Evolutionary conservation across 345 rosid species (phyloP), one percentile per base, ranked within the genome.

Genomic region (Viola odorata): DNA sequence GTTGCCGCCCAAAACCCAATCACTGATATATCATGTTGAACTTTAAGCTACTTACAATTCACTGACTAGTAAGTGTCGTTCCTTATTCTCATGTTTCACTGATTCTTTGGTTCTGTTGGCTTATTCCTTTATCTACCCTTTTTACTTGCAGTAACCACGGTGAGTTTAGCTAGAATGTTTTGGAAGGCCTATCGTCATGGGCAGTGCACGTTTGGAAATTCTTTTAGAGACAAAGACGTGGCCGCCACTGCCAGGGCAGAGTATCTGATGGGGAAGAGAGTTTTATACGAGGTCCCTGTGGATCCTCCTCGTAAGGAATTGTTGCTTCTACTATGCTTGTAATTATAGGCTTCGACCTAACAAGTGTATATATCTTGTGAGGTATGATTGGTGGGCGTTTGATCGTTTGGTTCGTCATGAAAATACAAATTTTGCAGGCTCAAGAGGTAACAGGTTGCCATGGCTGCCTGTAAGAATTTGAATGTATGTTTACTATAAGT

Each of bases 21-120:
- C 49, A 81, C 64, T 53, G 77, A 79, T 51, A 47, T 78, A 73
- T 69, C 76, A 45, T 64, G 75, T 57, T 82, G 72, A 76, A 40
- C 52, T 59, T 58, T 71, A 63, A 66, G 32, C 54, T 53, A 52
- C 65, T 65, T 56, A 62, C 63, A 64, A 48, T 45, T 53, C 50
- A 58, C 74, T 48, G 47, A 52, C 64, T 61, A 41, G 62, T 68
- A 61, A 50, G 53, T 57, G 10, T 16, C 41, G 38, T 16, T 12
- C 41, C 13, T 38, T 36, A 13, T 17, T 50, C 4, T 14, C 32
- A 41, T 45, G 15, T 64, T 60, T 70, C 7, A 39, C 13, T 15
- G 52, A 14, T 52, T 54, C 44, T 51, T 37, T 41, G 6, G 50
- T 39, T 17, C 45, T 55, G 39, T 37, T 12, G 45, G 23, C 23